Evolutionary conservation across 2,329 filamentous ascomycete genomes (phyloP).

Genomic region (Aureobasidium sp.): DNA sequence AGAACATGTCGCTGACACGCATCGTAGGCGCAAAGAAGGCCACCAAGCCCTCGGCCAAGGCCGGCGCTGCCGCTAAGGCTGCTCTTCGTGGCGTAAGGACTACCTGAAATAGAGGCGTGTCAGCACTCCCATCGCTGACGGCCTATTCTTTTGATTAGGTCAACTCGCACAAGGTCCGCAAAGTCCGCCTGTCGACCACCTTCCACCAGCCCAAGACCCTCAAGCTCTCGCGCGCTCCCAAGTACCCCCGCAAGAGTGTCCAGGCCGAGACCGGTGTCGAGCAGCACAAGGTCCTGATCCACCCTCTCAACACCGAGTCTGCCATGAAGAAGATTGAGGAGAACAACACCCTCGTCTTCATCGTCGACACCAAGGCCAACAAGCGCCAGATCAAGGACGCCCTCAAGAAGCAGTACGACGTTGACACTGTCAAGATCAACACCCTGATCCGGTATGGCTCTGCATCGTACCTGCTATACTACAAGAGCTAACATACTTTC

Average conservation of each 20-base stretch:
- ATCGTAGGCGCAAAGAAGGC: constrained; percentile 16
- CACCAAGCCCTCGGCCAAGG: constrained; percentile 64
- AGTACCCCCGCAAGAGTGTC: constrained; percentile 95
- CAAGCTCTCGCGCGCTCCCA: constrained; percentile 77
- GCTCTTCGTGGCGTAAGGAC: constrained; percentile 86
- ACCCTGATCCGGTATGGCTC: constrained; percentile 76
- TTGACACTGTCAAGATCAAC: constrained; percentile 98
- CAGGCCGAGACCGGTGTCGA: constrained; percentile 84
- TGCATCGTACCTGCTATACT: no score
- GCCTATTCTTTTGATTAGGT: constrained; percentile 46
- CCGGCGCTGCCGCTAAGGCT: constrained; percentile 89
- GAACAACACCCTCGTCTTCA: constrained; percentile 81
- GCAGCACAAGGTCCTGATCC: constrained; percentile 94
- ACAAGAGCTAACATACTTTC: constrained; percentile 12
- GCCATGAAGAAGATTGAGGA: constrained; percentile 99
- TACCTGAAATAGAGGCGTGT: constrained; percentile 34
- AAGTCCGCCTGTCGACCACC: constrained; percentile 83
- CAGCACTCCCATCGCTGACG: constrained; percentile 44
- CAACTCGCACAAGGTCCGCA: constrained; percentile 78
- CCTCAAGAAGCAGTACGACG: constrained; percentile 98
- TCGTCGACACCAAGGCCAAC: constrained; percentile 66
- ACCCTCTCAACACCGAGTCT: constrained; percentile 98
- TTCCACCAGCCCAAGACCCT: constrained; percentile 99
- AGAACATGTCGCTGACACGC: constrained; percentile 18
- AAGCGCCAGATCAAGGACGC: constrained; percentile 99